phyloP scores from a whole-genome alignment of 2,329 filamentous ascomycete genomes.

The Pseudogymnoascus sp. region DNA sequence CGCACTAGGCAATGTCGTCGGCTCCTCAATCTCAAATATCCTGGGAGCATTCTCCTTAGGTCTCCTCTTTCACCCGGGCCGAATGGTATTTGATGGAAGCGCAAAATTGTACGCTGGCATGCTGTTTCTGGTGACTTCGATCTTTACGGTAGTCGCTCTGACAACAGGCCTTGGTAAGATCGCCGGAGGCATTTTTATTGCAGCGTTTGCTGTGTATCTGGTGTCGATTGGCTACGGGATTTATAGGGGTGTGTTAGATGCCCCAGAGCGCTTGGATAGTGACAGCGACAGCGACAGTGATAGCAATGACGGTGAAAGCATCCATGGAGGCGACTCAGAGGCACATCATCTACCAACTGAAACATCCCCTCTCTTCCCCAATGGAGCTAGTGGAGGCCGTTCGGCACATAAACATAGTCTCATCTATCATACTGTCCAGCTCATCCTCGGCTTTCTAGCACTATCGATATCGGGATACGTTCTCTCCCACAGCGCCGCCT shows the following conservation, averaged over 20 bases:
- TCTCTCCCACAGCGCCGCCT: constrained; percentile 38
- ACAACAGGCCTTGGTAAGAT: constrained; percentile 28
- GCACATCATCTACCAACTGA: constrained; percentile 13
- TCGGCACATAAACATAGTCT: constrained; percentile 21
- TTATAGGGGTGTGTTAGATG: constrained; percentile 34
- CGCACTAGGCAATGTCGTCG: constrained; percentile 47
- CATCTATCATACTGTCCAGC: constrained; percentile 34
- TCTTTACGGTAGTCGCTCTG: constrained; percentile 31
- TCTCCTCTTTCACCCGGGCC: constrained; percentile 35
- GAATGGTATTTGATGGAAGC: constrained; percentile 39
- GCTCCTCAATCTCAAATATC: constrained; percentile 49
- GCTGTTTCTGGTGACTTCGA: constrained; percentile 36
- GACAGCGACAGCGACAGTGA: constrained; percentile 32
- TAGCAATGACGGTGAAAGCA: constrained; percentile 14
- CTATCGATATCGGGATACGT: constrained; percentile 42
- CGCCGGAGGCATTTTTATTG: constrained; percentile 35
- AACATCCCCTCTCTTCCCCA: constrained; percentile 9
- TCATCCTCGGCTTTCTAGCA: constrained; percentile 37
- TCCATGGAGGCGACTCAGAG: not conserved
- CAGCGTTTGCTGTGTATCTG: constrained; percentile 38
- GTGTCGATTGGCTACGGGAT: constrained; percentile 39
- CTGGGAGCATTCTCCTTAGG: constrained; percentile 49
- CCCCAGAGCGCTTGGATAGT: constrained; percentile 37
- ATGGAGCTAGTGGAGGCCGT: not conserved
- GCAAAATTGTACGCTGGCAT: constrained; percentile 40